A percentile compares a stretch with the other conserved stretches of the same genome.
Evolutionary conservation across 495 filamentous ascomycete species (phyloP).

Genomic region (Neurospora terricola): DNA sequence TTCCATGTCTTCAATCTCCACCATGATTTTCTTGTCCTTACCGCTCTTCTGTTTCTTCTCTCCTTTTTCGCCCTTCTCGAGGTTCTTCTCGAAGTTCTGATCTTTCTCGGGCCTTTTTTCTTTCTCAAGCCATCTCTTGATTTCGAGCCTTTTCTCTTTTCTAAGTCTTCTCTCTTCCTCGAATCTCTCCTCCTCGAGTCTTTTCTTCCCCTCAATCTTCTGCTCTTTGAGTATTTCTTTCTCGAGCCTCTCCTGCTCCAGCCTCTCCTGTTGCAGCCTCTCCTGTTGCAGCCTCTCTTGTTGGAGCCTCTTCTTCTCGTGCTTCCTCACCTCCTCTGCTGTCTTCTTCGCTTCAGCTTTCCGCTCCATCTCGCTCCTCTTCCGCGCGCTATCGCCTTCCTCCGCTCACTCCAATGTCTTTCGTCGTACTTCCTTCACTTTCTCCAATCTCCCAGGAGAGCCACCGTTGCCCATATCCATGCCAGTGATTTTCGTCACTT

Average conservation of each 20-base stretch:
- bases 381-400: neutral
- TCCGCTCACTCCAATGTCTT: neutral
- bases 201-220: neutral
- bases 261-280: neutral
- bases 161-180: neutral
- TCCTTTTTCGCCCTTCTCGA: neutral
- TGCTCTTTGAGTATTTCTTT: neutral
- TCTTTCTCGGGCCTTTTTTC: neutral
- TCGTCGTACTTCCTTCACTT: neutral
- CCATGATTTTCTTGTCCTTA: neutral
- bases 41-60: neutral
- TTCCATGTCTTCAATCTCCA: neutral
- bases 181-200: neutral
- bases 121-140: neutral
- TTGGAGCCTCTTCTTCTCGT: neutral
- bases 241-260: neutral
- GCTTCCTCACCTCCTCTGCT: neutral
- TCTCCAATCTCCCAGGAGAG: too few species aligned
- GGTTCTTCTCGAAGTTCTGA: neutral
- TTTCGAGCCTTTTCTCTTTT: neutral
- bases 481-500: neutral
- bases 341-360: neutral
- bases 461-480: neutral
- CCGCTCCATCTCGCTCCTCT: neutral
- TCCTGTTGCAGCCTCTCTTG: neutral